Evolutionary conservation across 495 filamentous ascomycete species (phyloP), one percentile per base, ranked within the genome.

Genomic region (Tuber melanosporum): DNA sequence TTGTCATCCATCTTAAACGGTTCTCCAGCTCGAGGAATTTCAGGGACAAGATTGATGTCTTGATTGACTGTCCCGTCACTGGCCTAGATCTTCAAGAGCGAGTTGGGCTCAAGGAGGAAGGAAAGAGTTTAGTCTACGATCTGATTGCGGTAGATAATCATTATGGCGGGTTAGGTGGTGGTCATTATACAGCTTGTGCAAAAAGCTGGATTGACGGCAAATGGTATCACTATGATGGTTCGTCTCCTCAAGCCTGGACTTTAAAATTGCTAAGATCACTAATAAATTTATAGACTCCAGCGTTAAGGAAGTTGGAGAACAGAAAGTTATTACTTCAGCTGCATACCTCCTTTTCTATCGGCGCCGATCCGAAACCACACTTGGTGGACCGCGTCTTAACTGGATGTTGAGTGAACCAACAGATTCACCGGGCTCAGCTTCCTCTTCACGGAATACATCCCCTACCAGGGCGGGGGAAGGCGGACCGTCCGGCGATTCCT

Each of bases 221-320:
- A 82, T 99, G 96, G 96, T 96, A 97, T 82, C 91, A 95, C 71
- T 98, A 95, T 83, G 98, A 99, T 83, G 95, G 94, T 97, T 87
- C 84, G 91, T 86, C 71, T 66, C 71, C 49, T 49, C 70, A 76
- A 44, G 70, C 74, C 73, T 74, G 41, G 71, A 39, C 73, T 70
- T 36, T 47, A 26, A 75, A 47, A 72, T 9, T 66, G 57, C 57
- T 36, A 47, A 66, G 49, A 39, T 76, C 85, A 76, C 85, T 82
- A 74, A 81, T 49, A n/a, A 20, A 57, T 39, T 41, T 45, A 71
- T 83, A 98, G 95, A 97, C 84, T 90, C 91, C 73, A 87, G 84
- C 20, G 92, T 94, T 73, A 85, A 87, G 77, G 82, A 85, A 9
- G 86, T 86, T 15, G 85, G 91, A 79, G 86, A 90, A 0, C 80